These are phyloP conservation scores for Gaeumannomyces tritici DNA, from an alignment of 2,329 filamentous ascomycete genomes.

Conservation along the genomic window DNA sequence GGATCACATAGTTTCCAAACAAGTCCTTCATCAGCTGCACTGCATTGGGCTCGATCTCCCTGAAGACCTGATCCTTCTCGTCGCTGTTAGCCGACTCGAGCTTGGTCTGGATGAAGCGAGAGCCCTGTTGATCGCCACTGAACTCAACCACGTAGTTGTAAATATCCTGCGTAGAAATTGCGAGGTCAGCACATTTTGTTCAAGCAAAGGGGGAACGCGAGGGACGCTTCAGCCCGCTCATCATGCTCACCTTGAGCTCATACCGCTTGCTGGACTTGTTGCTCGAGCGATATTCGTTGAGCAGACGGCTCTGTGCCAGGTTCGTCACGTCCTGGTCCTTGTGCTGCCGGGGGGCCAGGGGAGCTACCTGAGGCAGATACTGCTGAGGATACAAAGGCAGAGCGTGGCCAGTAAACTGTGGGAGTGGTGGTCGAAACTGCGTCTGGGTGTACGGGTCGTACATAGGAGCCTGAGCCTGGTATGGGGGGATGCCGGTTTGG, in stretches of 20 bases:
- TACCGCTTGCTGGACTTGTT: conserved; percentile 64
- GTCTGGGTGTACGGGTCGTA: conserved; percentile 26
- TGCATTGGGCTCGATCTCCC: conserved; percentile 75
- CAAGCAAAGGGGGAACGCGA: background rate
- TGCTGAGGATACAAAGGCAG: conserved; percentile 14
- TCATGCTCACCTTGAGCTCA: conserved; percentile 58
- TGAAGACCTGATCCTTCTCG: conserved; percentile 85
- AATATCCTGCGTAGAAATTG: conserved; percentile 51
- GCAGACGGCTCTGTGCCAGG: conserved; percentile 57
- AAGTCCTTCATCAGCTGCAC: conserved; percentile 91
- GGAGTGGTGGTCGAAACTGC: conserved; percentile 23
- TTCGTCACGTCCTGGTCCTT: conserved; percentile 50
- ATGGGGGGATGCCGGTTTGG: conserved; percentile 10
- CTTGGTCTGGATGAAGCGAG: conserved; percentile 90
- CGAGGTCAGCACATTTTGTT: background rate
- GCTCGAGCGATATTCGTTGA: conserved; percentile 73
- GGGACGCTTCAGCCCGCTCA: background rate
- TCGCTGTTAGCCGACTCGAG: conserved; percentile 89
- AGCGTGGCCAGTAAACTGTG: conserved; percentile 17
- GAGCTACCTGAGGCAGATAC: conserved; percentile 15
- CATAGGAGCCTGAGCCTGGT: conserved; percentile 20
- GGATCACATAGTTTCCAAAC: conserved; percentile 97
- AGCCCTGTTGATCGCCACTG: conserved; percentile 90
- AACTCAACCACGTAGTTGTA: conserved; percentile 86
- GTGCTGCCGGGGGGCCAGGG: conserved; percentile 24